Percentiles rank a stretch among this genome's conserved stretches.
These are phyloP conservation scores for Paralagenidium karlingii DNA, from an alignment of 352 stramenopile genomes.

Conservation along the genomic window DNA sequence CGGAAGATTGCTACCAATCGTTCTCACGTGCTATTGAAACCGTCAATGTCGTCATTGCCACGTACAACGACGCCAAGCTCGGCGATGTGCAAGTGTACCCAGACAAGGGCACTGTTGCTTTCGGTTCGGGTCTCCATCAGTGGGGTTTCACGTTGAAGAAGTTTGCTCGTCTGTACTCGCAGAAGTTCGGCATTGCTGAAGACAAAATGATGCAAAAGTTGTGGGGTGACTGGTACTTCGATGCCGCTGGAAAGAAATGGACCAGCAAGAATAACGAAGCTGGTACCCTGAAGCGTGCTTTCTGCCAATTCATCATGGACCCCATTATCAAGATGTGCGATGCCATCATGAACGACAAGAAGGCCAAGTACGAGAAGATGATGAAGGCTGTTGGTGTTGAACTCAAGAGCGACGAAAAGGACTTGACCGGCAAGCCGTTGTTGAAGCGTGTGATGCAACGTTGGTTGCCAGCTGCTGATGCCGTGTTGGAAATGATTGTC, in stretches of 20 bases:
- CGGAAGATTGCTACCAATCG: constrained; percentile 98
- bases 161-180: constrained; percentile 97
- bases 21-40: constrained; percentile 98
- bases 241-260: constrained; percentile 94
- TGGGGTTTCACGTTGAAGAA: constrained; percentile 99
- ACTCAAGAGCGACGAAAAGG: constrained; percentile 95
- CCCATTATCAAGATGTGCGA: constrained; percentile 99
- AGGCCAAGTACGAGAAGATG: constrained; percentile 98
- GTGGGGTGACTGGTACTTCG: constrained; percentile 99
- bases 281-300: constrained; percentile 94
- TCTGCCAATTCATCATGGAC: constrained; percentile 99
- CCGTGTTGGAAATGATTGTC: constrained; percentile 99
- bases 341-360: constrained; percentile 99
- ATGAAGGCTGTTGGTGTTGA: constrained; percentile 94
- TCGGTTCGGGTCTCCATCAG: constrained; percentile 98
- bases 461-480: constrained; percentile 97
- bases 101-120: constrained; percentile 96
- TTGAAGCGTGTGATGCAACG: constrained; percentile 99
- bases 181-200: constrained; percentile 98
- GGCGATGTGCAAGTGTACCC: constrained; percentile 98
- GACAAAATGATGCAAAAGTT: constrained; percentile 99
- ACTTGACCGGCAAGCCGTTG: constrained; percentile 93
- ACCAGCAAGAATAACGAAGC: constrained; percentile 88
- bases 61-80: constrained; percentile 97
- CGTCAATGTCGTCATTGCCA: constrained; percentile 99